Base-by-base conservation (phyloP, 2,329 filamentous ascomycete species). In the Botrytis tulipae region DNA sequence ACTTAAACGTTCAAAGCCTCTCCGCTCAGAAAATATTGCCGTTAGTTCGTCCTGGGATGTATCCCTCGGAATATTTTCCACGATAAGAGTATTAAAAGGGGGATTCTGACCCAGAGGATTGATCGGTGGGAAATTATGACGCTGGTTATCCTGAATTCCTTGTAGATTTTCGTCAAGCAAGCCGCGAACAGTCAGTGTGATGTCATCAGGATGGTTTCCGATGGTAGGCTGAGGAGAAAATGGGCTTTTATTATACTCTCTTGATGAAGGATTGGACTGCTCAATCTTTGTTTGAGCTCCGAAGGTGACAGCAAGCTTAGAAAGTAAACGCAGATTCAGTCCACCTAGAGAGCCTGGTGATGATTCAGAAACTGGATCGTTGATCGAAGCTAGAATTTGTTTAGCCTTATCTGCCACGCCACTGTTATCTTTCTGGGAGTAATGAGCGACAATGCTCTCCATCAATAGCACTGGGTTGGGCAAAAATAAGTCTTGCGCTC, bases 1-100 rank as follows among this genome's bases (percentile, higher is more conserved):
- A 80, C 94, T 97, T 7, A 98, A 89, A 37, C 96, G 89, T 84
- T 97, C 98, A 85, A 98, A 99, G 5, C 96, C 96, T 65, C 94
- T 91, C 82, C 97, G 93, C 83, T 95, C 95, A 44, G 92, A 94
- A 80, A 99, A 98, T 80, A 98, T 88, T 35, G 92, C 90, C 83
- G 98, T 98, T 72, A 98, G 88, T 82, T 98, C 96, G 80, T 98
- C 95, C 80, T 98, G 95, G 0, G 93, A 95, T 0, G 95, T 97
- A 80, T 97, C 93, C 73, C 94, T 89, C 0, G 95, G 96, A 60
- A 99, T 85, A 79, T 99, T 98, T n/a, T 95, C 95, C 29, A 99
- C 95, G 80, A 98, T 98, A 9, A 99, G 87, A 0, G 96, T 98
- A 81, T 98, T 98, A 87, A 95, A 98, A 0, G 96, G 96, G 1